Conservation (phyloP, 2,329 filamentous ascomycete genomes). For the Drechslerella dactyloides region DNA sequence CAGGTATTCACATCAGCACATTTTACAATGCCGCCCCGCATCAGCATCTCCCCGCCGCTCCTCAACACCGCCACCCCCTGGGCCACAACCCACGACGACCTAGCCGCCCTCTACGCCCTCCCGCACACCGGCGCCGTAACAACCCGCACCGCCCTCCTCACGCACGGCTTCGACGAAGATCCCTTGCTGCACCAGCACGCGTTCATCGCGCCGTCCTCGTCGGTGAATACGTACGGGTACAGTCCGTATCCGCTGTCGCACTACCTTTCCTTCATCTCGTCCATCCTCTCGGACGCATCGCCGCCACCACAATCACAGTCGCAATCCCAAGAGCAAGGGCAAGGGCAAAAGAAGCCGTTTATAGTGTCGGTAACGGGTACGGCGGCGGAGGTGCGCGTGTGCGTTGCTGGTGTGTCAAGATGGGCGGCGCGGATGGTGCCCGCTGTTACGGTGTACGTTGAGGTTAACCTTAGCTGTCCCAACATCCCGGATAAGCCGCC, state of each 20-base stretch:
- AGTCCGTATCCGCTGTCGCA: slow-evolving; percentile 67
- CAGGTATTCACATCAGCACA: no score
- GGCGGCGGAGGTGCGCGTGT: slow-evolving; percentile 65
- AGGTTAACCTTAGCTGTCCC: slow-evolving; percentile 79
- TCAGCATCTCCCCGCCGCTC: slow-evolving; percentile 69
- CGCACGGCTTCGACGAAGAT: slow-evolving; percentile 69
- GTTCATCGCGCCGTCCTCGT: slow-evolving; percentile 66
- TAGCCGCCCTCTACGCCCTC: slow-evolving; percentile 67
- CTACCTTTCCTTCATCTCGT: slow-evolving; percentile 67
- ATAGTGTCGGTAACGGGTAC: slow-evolving; percentile 75
- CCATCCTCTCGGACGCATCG: slow-evolving; percentile 58
- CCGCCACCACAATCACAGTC: slow-evolving; percentile 47
- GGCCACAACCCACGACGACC: slow-evolving; percentile 71
- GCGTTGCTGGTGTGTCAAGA: slow-evolving; percentile 63
- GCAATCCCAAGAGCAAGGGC: no score
- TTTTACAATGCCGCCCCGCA: slow-evolving; percentile 55
- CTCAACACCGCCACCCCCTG: slow-evolving; percentile 78
- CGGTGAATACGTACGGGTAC: slow-evolving; percentile 76
- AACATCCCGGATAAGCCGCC: slow-evolving; percentile 74
- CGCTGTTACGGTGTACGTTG: slow-evolving; percentile 67
- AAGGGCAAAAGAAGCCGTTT: slow-evolving; percentile 64
- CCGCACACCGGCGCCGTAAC: slow-evolving; percentile 75
- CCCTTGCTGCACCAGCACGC: slow-evolving; percentile 67
- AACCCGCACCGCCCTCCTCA: slow-evolving; percentile 71
- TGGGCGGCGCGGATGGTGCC: slow-evolving; percentile 58